Percentiles rank a stretch among this genome's conserved stretches.
Conservation (phyloP, 306 rosid genomes). For the Casuarina cunninghamiana region DNA sequence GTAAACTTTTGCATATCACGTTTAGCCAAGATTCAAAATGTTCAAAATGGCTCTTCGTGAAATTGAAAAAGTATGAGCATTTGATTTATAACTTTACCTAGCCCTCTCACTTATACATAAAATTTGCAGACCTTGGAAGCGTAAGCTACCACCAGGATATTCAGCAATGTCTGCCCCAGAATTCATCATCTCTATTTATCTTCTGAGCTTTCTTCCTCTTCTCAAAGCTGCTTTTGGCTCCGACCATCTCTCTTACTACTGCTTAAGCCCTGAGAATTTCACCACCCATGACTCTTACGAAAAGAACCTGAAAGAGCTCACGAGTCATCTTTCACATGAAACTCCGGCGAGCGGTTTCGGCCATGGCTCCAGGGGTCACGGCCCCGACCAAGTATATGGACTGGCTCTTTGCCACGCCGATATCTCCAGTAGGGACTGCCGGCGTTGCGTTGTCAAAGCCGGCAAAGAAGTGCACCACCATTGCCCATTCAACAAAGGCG, state of each 20-base stretch:
- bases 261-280: neutral
- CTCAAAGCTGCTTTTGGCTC: too few relatives aligned
- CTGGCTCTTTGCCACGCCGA: neutral
- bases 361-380: constrained; percentile 6
- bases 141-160: too few relatives aligned
- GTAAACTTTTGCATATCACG: too few relatives aligned
- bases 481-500: constrained; percentile 10
- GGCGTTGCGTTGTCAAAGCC: neutral
- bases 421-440: constrained; percentile 3
- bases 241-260: neutral
- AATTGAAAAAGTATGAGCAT: too few relatives aligned
- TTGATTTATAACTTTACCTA: too few relatives aligned
- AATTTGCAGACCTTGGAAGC: too few relatives aligned
- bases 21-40: too few relatives aligned
- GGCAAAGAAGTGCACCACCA: neutral
- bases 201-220: too few relatives aligned
- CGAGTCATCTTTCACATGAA: neutral
- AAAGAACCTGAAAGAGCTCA: constrained; percentile 15
- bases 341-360: neutral
- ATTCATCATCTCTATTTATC: too few relatives aligned
- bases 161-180: too few relatives aligned
- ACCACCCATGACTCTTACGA: constrained; percentile 6
- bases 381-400: constrained; percentile 1
- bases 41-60: too few relatives aligned
- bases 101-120: too few relatives aligned